These are phyloP conservation scores for Yueomyces sinensis DNA, from an alignment of 805 yeast species.

Conservation along the genomic window DNA sequence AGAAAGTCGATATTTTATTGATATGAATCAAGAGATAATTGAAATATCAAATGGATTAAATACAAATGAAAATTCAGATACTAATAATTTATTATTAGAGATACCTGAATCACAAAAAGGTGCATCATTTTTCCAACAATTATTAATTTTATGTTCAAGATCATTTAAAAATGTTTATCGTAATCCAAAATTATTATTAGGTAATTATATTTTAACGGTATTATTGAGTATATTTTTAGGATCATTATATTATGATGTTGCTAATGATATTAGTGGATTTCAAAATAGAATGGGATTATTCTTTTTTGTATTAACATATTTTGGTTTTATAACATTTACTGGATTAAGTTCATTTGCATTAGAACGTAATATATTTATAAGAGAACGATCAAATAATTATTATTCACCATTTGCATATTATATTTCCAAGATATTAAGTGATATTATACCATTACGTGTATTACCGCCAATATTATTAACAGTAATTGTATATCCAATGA, in stretches of 20 bases:
- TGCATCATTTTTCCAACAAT: slow-evolving; percentile 53
- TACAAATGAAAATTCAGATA: neutral
- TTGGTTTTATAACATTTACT: slow-evolving; percentile 89
- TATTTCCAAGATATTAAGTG: slow-evolving; percentile 74
- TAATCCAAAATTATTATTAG: slow-evolving; percentile 76
- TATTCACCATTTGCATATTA: slow-evolving; percentile 82
- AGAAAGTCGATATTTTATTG: slow-evolving; percentile 22
- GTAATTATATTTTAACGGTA: slow-evolving; percentile 70
- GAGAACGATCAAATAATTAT: slow-evolving; percentile 91
- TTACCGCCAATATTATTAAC: slow-evolving; percentile 82
- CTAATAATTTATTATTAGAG: slow-evolving; percentile 3
- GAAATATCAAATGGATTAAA: neutral
- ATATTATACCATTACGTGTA: slow-evolving; percentile 80
- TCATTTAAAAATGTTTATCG: slow-evolving; percentile 88
- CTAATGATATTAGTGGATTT: slow-evolving; percentile 88
- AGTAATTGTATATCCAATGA: slow-evolving; percentile 76
- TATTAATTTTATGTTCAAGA: slow-evolving; percentile 65
- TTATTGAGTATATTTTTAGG: slow-evolving; percentile 79
- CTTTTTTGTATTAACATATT: slow-evolving; percentile 78
- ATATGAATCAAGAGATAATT: slow-evolving; percentile 22
- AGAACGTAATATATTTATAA: slow-evolving; percentile 78
- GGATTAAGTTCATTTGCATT: slow-evolving; percentile 80
- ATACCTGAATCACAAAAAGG: slow-evolving; percentile 8
- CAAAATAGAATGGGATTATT: slow-evolving; percentile 91
- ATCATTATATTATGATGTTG: slow-evolving; percentile 64